Conservation (phyloP, 805 yeast genomes). For the Metahyphopichia silvanorum region DNA sequence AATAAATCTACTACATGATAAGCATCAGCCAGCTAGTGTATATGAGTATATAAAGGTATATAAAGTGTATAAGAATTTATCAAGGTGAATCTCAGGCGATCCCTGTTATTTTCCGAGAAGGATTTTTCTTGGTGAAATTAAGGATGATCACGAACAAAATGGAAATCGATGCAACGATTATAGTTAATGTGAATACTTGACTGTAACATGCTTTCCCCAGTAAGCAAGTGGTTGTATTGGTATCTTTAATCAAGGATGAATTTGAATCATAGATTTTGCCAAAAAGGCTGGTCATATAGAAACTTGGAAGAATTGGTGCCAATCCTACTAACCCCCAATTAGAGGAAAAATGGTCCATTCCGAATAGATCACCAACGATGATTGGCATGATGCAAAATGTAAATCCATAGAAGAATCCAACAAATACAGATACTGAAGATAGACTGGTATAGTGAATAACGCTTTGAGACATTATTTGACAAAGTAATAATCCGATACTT, state of each 20-base stretch:
- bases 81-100: too few relatives aligned
- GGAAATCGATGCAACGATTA: conserved; percentile 28
- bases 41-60: too few relatives aligned
- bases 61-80: too few relatives aligned
- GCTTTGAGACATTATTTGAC: conserved; percentile 48
- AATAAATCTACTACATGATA: too few relatives aligned
- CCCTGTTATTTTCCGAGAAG: too few relatives aligned
- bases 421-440: conserved; percentile 50
- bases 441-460: conserved; percentile 33
- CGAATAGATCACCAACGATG: conserved; percentile 72
- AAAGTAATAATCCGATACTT: conserved; percentile 38
- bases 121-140: conserved; percentile 8
- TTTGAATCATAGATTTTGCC: conserved; percentile 60
- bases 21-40: too few relatives aligned
- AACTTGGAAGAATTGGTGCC: conserved; percentile 63
- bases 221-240: conserved; percentile 19
- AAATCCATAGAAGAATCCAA: conserved; percentile 73
- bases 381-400: conserved; percentile 72
- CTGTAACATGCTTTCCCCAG: conserved; percentile 41
- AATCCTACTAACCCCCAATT: conserved; percentile 73
- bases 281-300: conserved; percentile 57
- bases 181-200: conserved; percentile 40
- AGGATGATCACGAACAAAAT: conserved; percentile 14
- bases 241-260: conserved; percentile 11
- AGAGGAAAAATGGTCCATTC: conserved; percentile 61